Evolutionary conservation across 2,329 filamentous ascomycete genomes (phyloP).

Genomic region (Epichloe gansuensis): DNA sequence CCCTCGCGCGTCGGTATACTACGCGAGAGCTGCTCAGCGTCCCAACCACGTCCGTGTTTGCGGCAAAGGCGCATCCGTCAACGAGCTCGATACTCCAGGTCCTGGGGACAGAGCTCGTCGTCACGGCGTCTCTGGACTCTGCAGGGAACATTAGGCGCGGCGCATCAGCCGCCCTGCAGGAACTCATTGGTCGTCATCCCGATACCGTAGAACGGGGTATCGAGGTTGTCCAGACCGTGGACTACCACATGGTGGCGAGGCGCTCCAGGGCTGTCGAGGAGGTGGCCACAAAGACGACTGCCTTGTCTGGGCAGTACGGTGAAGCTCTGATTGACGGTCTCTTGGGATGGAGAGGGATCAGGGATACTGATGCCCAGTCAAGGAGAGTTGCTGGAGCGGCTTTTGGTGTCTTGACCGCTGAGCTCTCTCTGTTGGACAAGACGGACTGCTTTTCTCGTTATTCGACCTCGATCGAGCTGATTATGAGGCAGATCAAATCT

Average conservation of each 20-base stretch:
- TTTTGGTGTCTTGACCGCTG: conserved; percentile 47
- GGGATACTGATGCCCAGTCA: conserved; percentile 62
- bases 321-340: conserved; percentile 57
- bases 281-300: conserved; percentile 57
- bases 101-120: conserved; percentile 69
- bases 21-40: conserved; percentile 64
- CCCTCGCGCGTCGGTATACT: conserved; percentile 73
- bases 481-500: conserved; percentile 31
- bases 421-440: conserved; percentile 19
- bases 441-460: conserved; percentile 16
- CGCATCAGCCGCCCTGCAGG: conserved; percentile 85
- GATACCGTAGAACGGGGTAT: conserved; percentile 76
- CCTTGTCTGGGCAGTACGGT: conserved; percentile 58
- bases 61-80: conserved; percentile 24
- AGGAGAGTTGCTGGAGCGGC: conserved; percentile 60
- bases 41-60: conserved; percentile 32
- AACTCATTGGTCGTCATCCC: conserved; percentile 85
- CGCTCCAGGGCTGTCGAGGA: conserved; percentile 69
- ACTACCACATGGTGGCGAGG: conserved; percentile 89
- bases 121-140: conserved; percentile 74
- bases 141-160: conserved; percentile 89
- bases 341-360: conserved; percentile 79
- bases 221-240: conserved; percentile 72
- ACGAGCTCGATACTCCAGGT: conserved; percentile 53
- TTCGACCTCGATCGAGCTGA: conserved; percentile 23